Percentiles rank a stretch among this genome's conserved stretches.
Conservation (phyloP, 768 basidiomycete species). For the Sporobolomyces pararoseus region DNA sequence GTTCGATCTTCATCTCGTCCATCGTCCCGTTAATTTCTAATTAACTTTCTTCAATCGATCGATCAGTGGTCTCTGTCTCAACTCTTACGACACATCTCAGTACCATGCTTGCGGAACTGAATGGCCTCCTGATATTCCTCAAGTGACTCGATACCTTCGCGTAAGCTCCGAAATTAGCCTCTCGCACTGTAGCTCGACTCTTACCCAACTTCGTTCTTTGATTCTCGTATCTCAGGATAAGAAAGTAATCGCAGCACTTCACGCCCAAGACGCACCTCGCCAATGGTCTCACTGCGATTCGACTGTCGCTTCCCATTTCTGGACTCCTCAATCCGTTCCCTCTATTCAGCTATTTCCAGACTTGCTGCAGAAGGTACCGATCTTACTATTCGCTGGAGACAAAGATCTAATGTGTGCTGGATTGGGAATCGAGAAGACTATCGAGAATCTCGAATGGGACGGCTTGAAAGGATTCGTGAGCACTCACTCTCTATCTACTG, state of each 20-base stretch:
- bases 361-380: slow-evolving; percentile 60
- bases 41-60: neutral
- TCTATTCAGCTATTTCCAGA: slow-evolving; percentile 72
- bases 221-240: slow-evolving; percentile 57
- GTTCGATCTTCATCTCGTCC: slow-evolving; percentile 26
- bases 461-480: slow-evolving; percentile 72
- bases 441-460: slow-evolving; percentile 80
- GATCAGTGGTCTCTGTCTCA: slow-evolving; percentile 67
- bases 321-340: slow-evolving; percentile 60
- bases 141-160: slow-evolving; percentile 72
- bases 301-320: slow-evolving; percentile 63
- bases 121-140: slow-evolving; percentile 82
- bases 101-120: slow-evolving; percentile 88
- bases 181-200: neutral
- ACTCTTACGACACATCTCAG: slow-evolving; percentile 87
- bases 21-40: no score
- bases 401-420: slow-evolving; percentile 97
- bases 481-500: neutral
- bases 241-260: slow-evolving; percentile 76
- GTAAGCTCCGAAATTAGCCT: slow-evolving; percentile 53
- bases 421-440: slow-evolving; percentile 78
- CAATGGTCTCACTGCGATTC: slow-evolving; percentile 82
- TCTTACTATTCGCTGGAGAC: slow-evolving; percentile 87
- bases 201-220: neutral
- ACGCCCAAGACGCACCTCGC: slow-evolving; percentile 58